A percentile compares a stretch with the other conserved stretches of the same genome.
phyloP scores from a whole-genome alignment of 805 yeast genomes.

The Metschnikowia koreensis region DNA sequence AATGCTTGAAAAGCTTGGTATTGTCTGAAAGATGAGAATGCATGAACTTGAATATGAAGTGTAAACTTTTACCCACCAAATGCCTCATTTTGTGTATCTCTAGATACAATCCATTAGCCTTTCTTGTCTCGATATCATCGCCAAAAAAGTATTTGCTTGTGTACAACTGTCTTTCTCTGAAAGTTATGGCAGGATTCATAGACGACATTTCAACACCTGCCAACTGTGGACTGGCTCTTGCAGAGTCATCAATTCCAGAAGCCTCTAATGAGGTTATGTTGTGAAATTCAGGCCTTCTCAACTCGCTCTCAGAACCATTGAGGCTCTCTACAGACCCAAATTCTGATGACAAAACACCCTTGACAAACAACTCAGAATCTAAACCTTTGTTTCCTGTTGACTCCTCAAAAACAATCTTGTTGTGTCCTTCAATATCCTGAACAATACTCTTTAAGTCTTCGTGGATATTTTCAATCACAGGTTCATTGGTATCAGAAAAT shows the following conservation, averaged over 20 bases:
- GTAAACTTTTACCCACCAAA: constrained; percentile 61
- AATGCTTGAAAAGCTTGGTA: constrained; percentile 57
- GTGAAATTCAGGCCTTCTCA: neutral
- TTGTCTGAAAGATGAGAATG: constrained; percentile 56
- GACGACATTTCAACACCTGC: constrained; percentile 44
- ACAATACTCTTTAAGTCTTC: constrained; percentile 36
- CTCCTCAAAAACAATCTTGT: constrained; percentile 18
- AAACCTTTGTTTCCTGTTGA: constrained; percentile 1
- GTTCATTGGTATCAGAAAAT: constrained; percentile 22
- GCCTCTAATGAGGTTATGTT: constrained; percentile 7
- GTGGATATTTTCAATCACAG: constrained; percentile 27
- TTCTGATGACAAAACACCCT: neutral
- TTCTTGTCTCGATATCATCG: constrained; percentile 45
- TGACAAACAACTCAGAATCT: neutral
- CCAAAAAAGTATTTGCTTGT: constrained; percentile 67
- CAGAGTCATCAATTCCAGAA: constrained; percentile 30
- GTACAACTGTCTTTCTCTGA: constrained; percentile 60
- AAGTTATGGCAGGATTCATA: constrained; percentile 54
- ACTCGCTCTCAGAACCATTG: neutral
- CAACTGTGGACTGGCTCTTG: constrained; percentile 46
- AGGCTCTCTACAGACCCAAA: constrained; percentile 5
- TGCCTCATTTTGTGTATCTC: constrained; percentile 60
- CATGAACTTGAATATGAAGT: constrained; percentile 51
- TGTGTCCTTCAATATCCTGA: constrained; percentile 25
- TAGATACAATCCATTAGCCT: constrained; percentile 29